phyloP scores from a whole-genome alignment of 495 filamentous ascomycete genomes.

The Penicillium diatomitis region DNA sequence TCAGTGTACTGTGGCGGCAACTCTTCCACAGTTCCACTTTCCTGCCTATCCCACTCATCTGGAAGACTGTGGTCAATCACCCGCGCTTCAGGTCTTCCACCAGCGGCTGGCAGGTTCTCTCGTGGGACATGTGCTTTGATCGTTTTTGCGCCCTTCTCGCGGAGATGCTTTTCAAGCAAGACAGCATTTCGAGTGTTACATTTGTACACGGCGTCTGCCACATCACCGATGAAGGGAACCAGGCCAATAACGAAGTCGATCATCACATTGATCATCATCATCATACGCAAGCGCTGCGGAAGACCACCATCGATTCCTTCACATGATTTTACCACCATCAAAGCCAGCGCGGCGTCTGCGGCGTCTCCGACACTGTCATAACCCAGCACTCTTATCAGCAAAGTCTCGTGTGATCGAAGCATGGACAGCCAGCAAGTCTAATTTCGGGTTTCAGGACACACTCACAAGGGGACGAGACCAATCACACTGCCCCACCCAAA shows the following conservation, averaged over 20 bases:
- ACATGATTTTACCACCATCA: slow-evolving; percentile 61
- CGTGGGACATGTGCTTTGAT: slow-evolving; percentile 8
- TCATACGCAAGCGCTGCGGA: slow-evolving; percentile 39
- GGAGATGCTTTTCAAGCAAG: slow-evolving; percentile 62
- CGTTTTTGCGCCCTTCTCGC: slow-evolving; percentile 33
- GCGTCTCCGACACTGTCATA: slow-evolving; percentile 60
- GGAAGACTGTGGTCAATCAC: slow-evolving; percentile 29
- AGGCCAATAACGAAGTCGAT: slow-evolving; percentile 77
- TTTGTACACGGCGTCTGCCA: slow-evolving; percentile 60
- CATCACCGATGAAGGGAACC: slow-evolving; percentile 75
- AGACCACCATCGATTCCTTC: slow-evolving; percentile 63
- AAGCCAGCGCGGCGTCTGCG: slow-evolving; percentile 48
- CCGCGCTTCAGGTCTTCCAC: slow-evolving; percentile 8
- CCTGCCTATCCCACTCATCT: slow-evolving; percentile 33
- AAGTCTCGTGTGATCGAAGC: background rate
- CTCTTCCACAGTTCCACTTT: slow-evolving; percentile 15
- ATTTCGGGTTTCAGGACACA: slow-evolving; percentile 5
- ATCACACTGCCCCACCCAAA: slow-evolving; percentile 82
- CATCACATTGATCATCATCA: slow-evolving; percentile 70
- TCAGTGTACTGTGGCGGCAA: slow-evolving; percentile 22
- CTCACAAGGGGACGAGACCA: slow-evolving; percentile 69
- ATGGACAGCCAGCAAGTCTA: too few relatives aligned
- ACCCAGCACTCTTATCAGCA: slow-evolving; percentile 2
- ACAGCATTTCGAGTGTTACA: slow-evolving; percentile 72
- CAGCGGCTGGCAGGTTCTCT: background rate